These are phyloP conservation scores for Fomitopsis serialis DNA, from an alignment of 768 basidiomycete species.

Conservation along the genomic window DNA sequence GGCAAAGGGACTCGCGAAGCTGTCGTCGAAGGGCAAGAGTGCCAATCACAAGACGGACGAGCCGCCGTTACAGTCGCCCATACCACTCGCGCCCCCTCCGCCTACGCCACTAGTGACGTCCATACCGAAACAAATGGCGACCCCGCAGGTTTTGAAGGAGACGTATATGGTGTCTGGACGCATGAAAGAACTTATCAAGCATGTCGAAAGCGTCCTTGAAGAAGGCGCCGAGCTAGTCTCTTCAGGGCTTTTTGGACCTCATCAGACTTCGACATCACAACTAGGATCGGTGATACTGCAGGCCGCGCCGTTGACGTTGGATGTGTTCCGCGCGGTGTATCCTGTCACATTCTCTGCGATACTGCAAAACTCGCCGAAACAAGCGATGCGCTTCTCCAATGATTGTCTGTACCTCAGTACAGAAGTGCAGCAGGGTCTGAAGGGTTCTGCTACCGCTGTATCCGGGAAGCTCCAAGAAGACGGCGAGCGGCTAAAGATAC, in stretches of 20 bases:
- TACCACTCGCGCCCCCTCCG: constrained; percentile 15
- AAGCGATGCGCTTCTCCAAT: constrained; percentile 74
- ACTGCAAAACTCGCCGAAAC: constrained; percentile 42
- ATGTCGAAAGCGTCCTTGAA: constrained; percentile 55
- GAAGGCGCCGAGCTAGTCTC: constrained; percentile 64
- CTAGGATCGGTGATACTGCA: constrained; percentile 43
- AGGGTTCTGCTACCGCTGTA: constrained; percentile 14
- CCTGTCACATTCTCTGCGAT: constrained; percentile 52
- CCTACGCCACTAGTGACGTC: constrained; percentile 12
- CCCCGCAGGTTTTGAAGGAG: constrained; percentile 34
- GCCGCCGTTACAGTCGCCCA: constrained; percentile 18
- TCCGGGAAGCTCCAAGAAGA: constrained; percentile 50
- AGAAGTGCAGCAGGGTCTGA: constrained; percentile 33
- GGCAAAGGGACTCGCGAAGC: constrained; percentile 53
- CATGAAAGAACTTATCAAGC: constrained; percentile 45
- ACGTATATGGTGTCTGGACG: constrained; percentile 55
- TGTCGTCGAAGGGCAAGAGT: constrained; percentile 49
- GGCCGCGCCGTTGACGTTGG: constrained; percentile 61
- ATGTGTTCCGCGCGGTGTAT: constrained; percentile 75
- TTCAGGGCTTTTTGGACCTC: constrained; percentile 45
- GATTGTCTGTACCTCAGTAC: constrained; percentile 66
- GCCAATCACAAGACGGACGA: constrained; percentile 10
- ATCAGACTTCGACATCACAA: constrained; percentile 11
- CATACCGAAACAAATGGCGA: constrained; percentile 1
- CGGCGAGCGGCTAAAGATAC: constrained; percentile 40